These are phyloP conservation scores for Neurospora sp. DNA, from an alignment of 495 filamentous ascomycete genomes.

Conservation along the genomic window DNA sequence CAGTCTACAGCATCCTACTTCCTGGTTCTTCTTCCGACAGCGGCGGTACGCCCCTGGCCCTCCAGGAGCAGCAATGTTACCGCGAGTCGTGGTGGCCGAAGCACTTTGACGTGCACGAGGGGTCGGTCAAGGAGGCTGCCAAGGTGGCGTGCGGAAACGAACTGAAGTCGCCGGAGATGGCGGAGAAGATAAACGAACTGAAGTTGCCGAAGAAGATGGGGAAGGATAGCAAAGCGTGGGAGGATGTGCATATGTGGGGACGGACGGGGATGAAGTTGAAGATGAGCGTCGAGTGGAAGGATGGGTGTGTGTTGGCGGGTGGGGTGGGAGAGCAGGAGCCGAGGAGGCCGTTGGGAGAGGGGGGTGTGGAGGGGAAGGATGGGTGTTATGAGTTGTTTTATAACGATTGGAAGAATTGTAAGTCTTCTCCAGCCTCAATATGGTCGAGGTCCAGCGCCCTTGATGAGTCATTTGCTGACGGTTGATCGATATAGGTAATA, in stretches of 20 bases:
- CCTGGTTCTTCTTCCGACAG: background rate
- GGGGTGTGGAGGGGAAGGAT: background rate
- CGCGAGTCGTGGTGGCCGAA: background rate
- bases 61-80: background rate
- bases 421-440: background rate
- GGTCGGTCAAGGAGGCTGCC: background rate
- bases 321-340: background rate
- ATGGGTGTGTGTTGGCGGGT: background rate
- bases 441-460: background rate
- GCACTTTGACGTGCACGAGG: background rate
- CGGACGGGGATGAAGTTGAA: background rate
- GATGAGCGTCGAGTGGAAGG: background rate
- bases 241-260: background rate
- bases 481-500: background rate
- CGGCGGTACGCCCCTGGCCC: background rate
- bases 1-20: background rate
- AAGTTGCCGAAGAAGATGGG: background rate
- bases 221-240: background rate
- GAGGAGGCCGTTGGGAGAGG: background rate
- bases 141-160: background rate
- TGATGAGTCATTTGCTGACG: background rate
- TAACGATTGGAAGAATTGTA: background rate
- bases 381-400: background rate
- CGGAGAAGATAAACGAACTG: too few relatives aligned
- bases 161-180: background rate